Evolutionary conservation across 2,329 filamentous ascomycete species (phyloP).

Genomic region (Xylariaceae sp.): DNA sequence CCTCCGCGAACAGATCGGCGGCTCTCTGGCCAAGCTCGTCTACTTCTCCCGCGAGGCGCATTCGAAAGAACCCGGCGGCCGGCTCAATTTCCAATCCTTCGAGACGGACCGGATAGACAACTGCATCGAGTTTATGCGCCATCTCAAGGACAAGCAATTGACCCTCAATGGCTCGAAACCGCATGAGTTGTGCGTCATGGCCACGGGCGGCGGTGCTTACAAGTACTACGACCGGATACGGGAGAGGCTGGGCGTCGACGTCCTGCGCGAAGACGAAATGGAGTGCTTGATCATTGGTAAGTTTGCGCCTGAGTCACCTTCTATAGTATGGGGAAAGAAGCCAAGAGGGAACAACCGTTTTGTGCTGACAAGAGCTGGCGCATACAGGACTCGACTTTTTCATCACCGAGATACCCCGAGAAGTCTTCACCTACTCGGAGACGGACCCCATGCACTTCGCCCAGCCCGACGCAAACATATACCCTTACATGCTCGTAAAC

Average conservation of each 20-base stretch:
- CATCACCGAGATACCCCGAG: conserved; percentile 93
- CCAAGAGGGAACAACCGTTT: too few relatives aligned
- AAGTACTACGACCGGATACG: conserved; percentile 94
- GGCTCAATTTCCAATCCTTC: conserved; percentile 92
- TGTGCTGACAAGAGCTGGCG: too few relatives aligned
- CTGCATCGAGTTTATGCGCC: conserved; percentile 86
- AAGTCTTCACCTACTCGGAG: conserved; percentile 96
- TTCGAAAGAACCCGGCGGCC: conserved; percentile 75
- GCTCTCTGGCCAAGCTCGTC: conserved; percentile 91
- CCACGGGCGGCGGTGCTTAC: conserved; percentile 91
- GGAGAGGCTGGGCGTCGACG: conserved; percentile 78
- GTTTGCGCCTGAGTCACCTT: too few relatives aligned
- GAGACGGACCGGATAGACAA: conserved; percentile 93
- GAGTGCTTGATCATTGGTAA: conserved; percentile 91
- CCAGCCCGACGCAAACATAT: conserved; percentile 72
- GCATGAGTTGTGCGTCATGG: conserved; percentile 82
- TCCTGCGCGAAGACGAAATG: conserved; percentile 95
- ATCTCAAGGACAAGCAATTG: conserved; percentile 78
- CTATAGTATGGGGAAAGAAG: too few relatives aligned
- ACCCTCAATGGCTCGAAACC: conserved; percentile 67
- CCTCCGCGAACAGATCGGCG: conserved; percentile 67
- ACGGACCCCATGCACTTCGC: conserved; percentile 86
- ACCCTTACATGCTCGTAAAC: conserved; percentile 96
- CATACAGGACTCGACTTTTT: conserved; percentile 86
- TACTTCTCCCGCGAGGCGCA: conserved; percentile 91